Base-by-base conservation (phyloP, 1,139 yeast genomes). In the Kodamaea sp. region DNA sequence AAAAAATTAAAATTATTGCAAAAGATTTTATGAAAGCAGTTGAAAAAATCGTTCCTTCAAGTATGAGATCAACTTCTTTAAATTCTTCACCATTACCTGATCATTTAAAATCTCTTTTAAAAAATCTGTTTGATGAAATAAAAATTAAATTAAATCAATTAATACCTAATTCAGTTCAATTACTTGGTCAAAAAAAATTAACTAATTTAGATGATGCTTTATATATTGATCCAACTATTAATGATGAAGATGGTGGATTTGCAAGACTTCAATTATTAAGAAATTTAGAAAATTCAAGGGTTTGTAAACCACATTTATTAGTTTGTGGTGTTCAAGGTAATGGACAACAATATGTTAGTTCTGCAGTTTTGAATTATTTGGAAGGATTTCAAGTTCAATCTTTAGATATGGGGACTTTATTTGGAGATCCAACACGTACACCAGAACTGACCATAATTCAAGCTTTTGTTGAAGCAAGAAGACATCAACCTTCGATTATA, bases 331-430 rank as follows among this genome's bases (percentile, higher is more conserved):
- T 68, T 2, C 65, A 71, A n/a, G 97, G 97, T 0, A 78, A 78
- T 62, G 99, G 98, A 1, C 96, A 90, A 52, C 87, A 81, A 49
- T 90, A 92, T 58, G 58, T 94, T 10, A 85, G 92, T 7, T 74
- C 92, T 1, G 97, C 97, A 0, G 70, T 89, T 10, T 65, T 92
- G 41, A 86, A 89, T 52, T 76, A 80, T 50, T 67, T 94, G 43
- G 98, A 92, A 63, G 96, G 96, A 0, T 89, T 83, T 52, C 95
- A 89, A 55, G 82, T 89, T 7, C 97, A 92, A 55, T 77, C 85
- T 1, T 67, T 94, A 34, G 98, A 92, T 58, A 67, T 92, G 44
- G 88, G 90, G 1, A 74, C 83, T 15, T 60, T 92, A 43, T 79
- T 83, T 50, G 81, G 92, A 9, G 97, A 90, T 53, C 73, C 95